Evolutionary conservation across 345 rosid species (phyloP), one percentile per base, ranked within the genome.

Genomic region (Pseudoturritis turrita): DNA sequence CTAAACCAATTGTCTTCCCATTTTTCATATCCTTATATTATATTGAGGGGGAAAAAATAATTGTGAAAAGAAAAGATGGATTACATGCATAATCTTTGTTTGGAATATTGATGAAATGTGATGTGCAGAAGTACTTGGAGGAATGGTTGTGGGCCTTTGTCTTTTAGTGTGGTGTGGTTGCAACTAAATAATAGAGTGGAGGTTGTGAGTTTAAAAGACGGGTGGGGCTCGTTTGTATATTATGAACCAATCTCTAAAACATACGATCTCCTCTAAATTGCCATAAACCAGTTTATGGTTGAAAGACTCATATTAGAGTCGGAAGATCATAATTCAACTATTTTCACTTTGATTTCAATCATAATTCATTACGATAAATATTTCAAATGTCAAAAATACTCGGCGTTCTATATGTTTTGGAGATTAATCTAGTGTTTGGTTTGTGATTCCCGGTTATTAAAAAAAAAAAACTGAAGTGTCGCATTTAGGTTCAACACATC

Each of bases 121-220:
- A 65, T 73, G 60, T 73, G 66, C 47, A 46, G 7, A 65, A 39
- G 77, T 57, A 73, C 66, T 65, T 65, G 66, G n/a, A 56, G 33
- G 7, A 11, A 73, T n/a, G 55, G 50, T 26, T 45, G 66, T 65
- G 60, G 77, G 67, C 5, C 37, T 57, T 46, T 57, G 61, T 74
- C 36, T 65, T 65, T 49, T 66, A 40, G 54, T 74, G 61, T 28
- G 66, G 29, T 65, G 60, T 49, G 43, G 72, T 73, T 65, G 72
- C 66, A 73, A 73, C 77, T 43, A 74, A 73, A 55, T 56, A 57
- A 73, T 57, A 57, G 72, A 73, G 66, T 18, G 77, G 66, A 62
- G 26, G 66, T 73, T 47, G 60, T 73, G 66, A 65, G 72, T 39
- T 74, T 50, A 58, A 39, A 50, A 65, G 21, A 49, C 4, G 5